These are phyloP conservation scores for Sinapis alba DNA, from an alignment of 441 rosid species.

Conservation along the genomic window DNA sequence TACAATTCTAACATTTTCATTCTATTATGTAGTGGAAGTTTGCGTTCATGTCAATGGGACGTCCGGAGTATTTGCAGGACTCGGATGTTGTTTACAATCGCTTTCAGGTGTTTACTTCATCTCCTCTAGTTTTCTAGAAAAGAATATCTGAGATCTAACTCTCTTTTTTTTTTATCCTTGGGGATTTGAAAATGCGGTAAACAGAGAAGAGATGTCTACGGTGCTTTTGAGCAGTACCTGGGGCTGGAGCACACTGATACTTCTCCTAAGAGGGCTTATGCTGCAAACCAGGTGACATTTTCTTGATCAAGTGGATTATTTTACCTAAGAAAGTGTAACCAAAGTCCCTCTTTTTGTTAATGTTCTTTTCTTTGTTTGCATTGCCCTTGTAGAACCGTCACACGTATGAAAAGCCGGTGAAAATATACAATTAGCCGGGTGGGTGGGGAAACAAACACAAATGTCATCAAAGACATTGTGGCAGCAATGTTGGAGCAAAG, in stretches of 20 bases:
- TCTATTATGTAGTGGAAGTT: constrained; percentile 58
- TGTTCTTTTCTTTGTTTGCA: too few relatives aligned
- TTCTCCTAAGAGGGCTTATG: constrained; percentile 57
- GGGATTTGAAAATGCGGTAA: constrained; percentile 18
- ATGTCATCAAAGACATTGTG: constrained; percentile 15
- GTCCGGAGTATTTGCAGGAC: constrained; percentile 69
- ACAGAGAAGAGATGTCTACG: constrained; percentile 59
- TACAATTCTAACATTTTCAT: not conserved
- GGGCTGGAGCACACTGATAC: constrained; percentile 72
- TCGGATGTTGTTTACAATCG: constrained; percentile 59
- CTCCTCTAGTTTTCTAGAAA: not conserved
- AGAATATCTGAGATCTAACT: constrained; percentile 1
- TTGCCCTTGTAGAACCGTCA: constrained; percentile 63
- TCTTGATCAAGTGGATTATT: not conserved
- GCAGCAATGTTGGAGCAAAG: constrained; percentile 22
- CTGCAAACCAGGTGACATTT: constrained; percentile 56
- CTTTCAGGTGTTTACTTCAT: constrained; percentile 52
- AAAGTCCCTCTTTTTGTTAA: constrained; percentile 5
- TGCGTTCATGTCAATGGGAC: constrained; percentile 66
- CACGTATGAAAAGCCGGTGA: constrained; percentile 64
- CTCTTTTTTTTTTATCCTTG: not conserved
- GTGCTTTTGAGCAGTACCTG: constrained; percentile 76
- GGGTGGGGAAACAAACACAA: too few relatives aligned
- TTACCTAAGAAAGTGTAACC: not conserved
- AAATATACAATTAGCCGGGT: constrained; percentile 55